Evolutionary conservation across 2,329 filamentous ascomycete species (phyloP).

Genomic region (Neoscytalidium dimidiatum): DNA sequence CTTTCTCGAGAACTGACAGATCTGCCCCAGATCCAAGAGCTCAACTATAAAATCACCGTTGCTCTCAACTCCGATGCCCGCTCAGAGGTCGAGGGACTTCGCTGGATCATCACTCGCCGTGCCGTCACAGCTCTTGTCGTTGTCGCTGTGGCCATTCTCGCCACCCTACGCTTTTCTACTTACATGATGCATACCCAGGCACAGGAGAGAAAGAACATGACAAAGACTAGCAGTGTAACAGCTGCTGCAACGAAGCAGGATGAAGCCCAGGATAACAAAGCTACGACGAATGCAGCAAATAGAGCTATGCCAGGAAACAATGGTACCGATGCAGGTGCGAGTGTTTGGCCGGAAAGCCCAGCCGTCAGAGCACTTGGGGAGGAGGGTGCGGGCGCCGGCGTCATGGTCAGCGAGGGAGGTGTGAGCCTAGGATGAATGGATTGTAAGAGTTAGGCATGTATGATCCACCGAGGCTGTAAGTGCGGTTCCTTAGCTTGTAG

Average conservation of each 20-base stretch:
- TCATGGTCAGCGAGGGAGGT: conserved; percentile 19
- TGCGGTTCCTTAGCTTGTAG: background rate
- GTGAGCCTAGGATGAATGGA: conserved; percentile 15
- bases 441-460: background rate
- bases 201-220: conserved; percentile 40
- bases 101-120: conserved; percentile 78
- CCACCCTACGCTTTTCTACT: conserved; percentile 41
- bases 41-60: conserved; percentile 96
- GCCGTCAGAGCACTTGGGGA: background rate
- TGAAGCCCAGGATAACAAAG: background rate
- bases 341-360: background rate
- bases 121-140: conserved; percentile 61
- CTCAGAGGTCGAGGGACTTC: conserved; percentile 85
- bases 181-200: conserved; percentile 42
- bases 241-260: background rate
- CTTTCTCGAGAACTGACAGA: background rate
- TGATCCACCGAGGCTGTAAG: background rate
- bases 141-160: conserved; percentile 48
- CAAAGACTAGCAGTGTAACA: conserved; percentile 20
- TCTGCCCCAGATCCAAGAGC: conserved; percentile 75
- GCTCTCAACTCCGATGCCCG: conserved; percentile 85
- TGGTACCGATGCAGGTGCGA: background rate
- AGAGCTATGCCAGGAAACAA: background rate
- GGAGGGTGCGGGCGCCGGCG: conserved; percentile 8
- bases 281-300: background rate